A percentile compares a stretch with the other conserved stretches of the same genome.
phyloP scores from a whole-genome alignment of 495 filamentous ascomycete species.

The Neurospora sp. region DNA sequence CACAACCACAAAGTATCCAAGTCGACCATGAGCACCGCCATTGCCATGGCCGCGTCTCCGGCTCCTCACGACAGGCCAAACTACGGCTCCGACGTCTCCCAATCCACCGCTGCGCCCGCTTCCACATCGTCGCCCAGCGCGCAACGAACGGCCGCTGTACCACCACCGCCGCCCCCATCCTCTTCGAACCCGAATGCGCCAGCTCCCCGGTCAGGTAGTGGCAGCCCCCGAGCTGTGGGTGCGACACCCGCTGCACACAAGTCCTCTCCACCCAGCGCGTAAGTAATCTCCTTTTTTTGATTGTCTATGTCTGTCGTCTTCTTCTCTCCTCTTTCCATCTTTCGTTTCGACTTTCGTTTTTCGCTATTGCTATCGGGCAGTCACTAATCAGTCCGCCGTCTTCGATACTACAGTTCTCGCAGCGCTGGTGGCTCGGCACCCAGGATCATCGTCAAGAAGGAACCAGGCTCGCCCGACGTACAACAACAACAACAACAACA shows the following conservation, averaged over 20 bases:
- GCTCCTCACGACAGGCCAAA: conserved; percentile 48
- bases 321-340: not conserved
- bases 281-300: conserved; percentile 24
- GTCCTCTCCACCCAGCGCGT: conserved; percentile 43
- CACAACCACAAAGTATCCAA: conserved; percentile 3
- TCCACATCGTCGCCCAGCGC: conserved; percentile 33
- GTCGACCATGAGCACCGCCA: conserved; percentile 46
- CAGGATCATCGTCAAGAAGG: conserved; percentile 93
- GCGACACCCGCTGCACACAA: conserved; percentile 31
- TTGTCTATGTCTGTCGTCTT: conserved; percentile 4
- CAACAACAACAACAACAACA: not conserved
- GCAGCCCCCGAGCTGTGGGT: conserved; percentile 36
- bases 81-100: conserved; percentile 38
- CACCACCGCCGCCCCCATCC: conserved; percentile 21
- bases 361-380: conserved; percentile 5
- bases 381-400: conserved; percentile 8
- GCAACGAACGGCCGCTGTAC: conserved; percentile 31
- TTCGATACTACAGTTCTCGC: conserved; percentile 33
- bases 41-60: conserved; percentile 50
- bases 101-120: conserved; percentile 25
- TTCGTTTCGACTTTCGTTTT: conserved; percentile 10
- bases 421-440: conserved; percentile 43
- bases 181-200: conserved; percentile 31
- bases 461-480: conserved; percentile 75
- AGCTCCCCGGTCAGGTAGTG: conserved; percentile 37